Conservation (phyloP, 768 basidiomycete species). For the Termitomyces sp. region DNA sequence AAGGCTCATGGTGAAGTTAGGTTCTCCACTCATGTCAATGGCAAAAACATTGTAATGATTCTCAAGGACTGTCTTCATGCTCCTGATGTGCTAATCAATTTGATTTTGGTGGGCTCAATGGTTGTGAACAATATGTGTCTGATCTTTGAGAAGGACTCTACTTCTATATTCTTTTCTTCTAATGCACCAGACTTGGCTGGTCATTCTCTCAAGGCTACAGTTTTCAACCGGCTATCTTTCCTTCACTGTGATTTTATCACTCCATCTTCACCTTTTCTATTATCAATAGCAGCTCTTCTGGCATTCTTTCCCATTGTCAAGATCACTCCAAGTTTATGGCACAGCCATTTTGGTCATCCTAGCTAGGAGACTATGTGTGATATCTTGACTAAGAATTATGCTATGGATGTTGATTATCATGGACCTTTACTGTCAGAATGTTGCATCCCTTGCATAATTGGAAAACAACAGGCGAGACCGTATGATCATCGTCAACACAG, state of each 20-base stretch:
- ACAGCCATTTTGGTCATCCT: background rate
- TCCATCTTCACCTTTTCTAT: background rate
- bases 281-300: background rate
- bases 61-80: conserved; percentile 10
- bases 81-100: conserved; percentile 18
- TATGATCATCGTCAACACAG: background rate
- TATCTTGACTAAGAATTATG: background rate
- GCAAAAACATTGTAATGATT: too few relatives aligned
- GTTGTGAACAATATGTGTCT: conserved; percentile 1
- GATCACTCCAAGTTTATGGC: background rate
- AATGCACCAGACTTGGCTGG: background rate
- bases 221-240: background rate
- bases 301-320: background rate
- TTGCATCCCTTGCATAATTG: too few relatives aligned
- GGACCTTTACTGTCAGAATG: too few relatives aligned
- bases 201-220: background rate
- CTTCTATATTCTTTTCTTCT: conserved; percentile 2
- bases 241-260: background rate
- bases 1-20: too few relatives aligned
- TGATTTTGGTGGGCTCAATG: conserved; percentile 19
- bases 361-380: background rate
- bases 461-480: background rate
- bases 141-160: too few relatives aligned
- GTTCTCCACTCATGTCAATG: too few relatives aligned
- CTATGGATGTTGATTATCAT: background rate